phyloP scores from a whole-genome alignment of 2,329 filamentous ascomycete species.

The Ilyonectria robusta region DNA sequence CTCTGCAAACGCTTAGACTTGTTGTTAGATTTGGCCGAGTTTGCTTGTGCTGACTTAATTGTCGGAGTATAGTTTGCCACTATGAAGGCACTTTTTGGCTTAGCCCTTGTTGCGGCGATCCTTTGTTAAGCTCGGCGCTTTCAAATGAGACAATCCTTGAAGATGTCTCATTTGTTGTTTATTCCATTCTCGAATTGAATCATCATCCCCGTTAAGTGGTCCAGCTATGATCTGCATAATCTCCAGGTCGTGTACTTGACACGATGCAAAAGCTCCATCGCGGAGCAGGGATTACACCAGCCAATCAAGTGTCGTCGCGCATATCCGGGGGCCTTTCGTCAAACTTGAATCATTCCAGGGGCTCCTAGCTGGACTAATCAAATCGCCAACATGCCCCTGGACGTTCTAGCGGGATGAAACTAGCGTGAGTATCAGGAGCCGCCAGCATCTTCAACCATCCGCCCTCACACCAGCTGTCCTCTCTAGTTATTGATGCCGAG shows the following conservation, averaged over 20 bases:
- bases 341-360: neutral
- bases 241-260: neutral
- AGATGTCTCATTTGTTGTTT: neutral
- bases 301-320: neutral
- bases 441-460: neutral
- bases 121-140: neutral
- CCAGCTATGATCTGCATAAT: neutral
- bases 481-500: neutral
- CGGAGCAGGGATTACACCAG: neutral
- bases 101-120: neutral
- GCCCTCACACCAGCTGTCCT: neutral
- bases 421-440: neutral
- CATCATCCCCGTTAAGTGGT: neutral
- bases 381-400: neutral
- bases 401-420: neutral
- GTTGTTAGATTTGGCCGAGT: neutral
- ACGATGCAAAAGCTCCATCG: neutral
- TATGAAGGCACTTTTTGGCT: neutral
- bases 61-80: neutral
- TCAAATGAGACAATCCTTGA: neutral
- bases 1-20: neutral
- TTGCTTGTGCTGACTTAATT: neutral
- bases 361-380: neutral
- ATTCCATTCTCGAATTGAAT: neutral
- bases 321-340: neutral